Conservation (phyloP, 1,284 basidiomycete species). For the Amylostereum chailletii region DNA sequence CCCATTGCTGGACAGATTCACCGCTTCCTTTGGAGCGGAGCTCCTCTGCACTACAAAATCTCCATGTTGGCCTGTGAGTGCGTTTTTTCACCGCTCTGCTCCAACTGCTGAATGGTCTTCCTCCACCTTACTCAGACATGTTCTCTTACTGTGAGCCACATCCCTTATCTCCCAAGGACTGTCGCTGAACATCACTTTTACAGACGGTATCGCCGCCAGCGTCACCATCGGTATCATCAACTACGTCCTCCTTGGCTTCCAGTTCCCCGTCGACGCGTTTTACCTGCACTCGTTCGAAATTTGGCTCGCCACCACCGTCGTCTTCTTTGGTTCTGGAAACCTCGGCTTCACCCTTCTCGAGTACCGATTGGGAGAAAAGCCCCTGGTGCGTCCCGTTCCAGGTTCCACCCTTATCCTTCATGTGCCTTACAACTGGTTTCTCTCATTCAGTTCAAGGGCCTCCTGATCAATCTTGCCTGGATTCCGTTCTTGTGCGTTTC, state of each 20-base stretch:
- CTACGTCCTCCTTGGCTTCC: constrained; percentile 36
- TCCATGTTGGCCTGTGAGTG: constrained; percentile 28
- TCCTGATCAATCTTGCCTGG: constrained; percentile 38
- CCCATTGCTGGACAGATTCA: constrained; percentile 42
- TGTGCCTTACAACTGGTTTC: no score
- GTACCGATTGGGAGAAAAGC: constrained; percentile 36
- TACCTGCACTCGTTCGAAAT: constrained; percentile 35
- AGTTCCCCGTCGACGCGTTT: constrained; percentile 37
- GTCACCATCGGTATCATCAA: constrained; percentile 30
- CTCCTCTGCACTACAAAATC: constrained; percentile 35
- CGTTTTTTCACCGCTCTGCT: neutral
- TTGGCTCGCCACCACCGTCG: constrained; percentile 40
- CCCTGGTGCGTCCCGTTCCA: constrained; percentile 15
- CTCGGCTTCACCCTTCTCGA: constrained; percentile 38
- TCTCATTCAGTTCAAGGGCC: constrained; percentile 18
- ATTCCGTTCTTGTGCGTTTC: constrained; percentile 34
- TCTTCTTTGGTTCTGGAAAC: constrained; percentile 42
- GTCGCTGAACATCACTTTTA: constrained; percentile 2
- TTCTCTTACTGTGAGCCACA: constrained; percentile 32
- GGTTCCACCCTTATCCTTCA: neutral
- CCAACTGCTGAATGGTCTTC: no score
- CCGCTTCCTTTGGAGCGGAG: constrained; percentile 31
- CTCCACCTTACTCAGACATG: constrained; percentile 21
- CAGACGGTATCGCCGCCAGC: constrained; percentile 31
- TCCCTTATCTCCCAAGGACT: neutral